phyloP scores from a whole-genome alignment of 306 rosid genomes.

The Echinosophora koreensis region DNA sequence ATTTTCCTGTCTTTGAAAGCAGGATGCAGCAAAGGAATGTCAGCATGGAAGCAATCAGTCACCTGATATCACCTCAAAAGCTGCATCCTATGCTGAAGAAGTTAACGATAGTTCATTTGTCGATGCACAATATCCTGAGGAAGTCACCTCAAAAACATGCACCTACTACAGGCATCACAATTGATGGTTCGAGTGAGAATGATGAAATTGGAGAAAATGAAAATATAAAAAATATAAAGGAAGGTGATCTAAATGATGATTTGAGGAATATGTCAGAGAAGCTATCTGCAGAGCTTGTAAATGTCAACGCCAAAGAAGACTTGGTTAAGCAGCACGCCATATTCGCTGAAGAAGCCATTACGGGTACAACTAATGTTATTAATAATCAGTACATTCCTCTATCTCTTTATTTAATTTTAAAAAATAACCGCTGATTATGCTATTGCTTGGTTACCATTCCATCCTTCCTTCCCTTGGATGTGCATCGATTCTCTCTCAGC shows the following conservation, averaged over 20 bases:
- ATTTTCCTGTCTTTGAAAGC: constrained; percentile 48
- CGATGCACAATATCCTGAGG: constrained; percentile 64
- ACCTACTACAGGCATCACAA: constrained; percentile 46
- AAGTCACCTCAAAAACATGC: constrained; percentile 57
- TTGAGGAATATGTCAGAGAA: constrained; percentile 69
- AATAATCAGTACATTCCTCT: constrained; percentile 24
- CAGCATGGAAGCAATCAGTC: constrained; percentile 69
- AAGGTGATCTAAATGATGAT: constrained; percentile 51
- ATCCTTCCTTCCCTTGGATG: constrained; percentile 17
- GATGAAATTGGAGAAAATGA: constrained; percentile 45
- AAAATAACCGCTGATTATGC: constrained; percentile 7
- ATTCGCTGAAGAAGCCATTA: constrained; percentile 99
- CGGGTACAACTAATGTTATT: constrained; percentile 61
- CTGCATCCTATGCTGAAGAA: constrained; percentile 54
- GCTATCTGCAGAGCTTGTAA: constrained; percentile 84
- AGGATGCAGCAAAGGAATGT: constrained; percentile 77
- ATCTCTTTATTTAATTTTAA: neutral
- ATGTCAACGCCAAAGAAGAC: constrained; percentile 90
- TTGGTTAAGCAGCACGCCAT: constrained; percentile 94
- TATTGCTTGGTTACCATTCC: constrained; percentile 26
- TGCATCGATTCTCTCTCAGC: neutral
- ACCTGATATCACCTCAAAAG: constrained; percentile 80
- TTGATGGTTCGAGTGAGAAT: constrained; percentile 41
- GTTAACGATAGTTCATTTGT: constrained; percentile 43
- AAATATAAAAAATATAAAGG: constrained; percentile 40